phyloP scores from a whole-genome alignment of 139 green algal genomes.

The Picochlorum sp. region DNA sequence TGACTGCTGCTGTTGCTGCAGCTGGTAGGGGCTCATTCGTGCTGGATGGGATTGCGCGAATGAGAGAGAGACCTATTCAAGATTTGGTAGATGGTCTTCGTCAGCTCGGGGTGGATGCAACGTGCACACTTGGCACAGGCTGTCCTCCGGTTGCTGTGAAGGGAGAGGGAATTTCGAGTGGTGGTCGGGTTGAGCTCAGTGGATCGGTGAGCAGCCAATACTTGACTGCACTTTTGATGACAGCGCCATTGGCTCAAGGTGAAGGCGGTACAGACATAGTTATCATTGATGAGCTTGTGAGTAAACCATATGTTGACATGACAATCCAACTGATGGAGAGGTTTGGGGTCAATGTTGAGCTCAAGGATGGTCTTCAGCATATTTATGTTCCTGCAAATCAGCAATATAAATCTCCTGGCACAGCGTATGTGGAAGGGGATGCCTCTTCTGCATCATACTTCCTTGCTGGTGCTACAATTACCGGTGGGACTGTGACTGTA shows the following conservation, averaged over 20 bases:
- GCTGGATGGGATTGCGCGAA: conserved; percentile 81
- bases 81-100: conserved; percentile 82
- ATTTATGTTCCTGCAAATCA: conserved; percentile 57
- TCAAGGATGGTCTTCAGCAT: conserved; percentile 70
- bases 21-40: conserved; percentile 80
- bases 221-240: conserved; percentile 96
- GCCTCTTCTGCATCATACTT: conserved; percentile 94
- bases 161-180: conserved; percentile 71
- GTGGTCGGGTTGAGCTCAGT: conserved; percentile 46
- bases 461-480: conserved; percentile 89
- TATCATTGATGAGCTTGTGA: conserved; percentile 91
- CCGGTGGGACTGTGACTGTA: conserved; percentile 79
- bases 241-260: conserved; percentile 76
- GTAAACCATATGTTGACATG: conserved; percentile 97
- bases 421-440: conserved; percentile 93
- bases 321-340: conserved; percentile 95
- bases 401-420: conserved; percentile 82
- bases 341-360: conserved; percentile 74
- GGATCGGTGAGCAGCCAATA: conserved; percentile 85
- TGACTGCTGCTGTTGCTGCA: conserved; percentile 93
- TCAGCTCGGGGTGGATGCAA: conserved; percentile 89
- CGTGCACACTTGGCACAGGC: conserved; percentile 87
- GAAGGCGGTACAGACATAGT: conserved; percentile 53
- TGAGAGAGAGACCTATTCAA: conserved; percentile 90
- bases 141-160: conserved; percentile 89